Base-by-base conservation (phyloP, 768 basidiomycete genomes). In the Crucibulum laeve region DNA sequence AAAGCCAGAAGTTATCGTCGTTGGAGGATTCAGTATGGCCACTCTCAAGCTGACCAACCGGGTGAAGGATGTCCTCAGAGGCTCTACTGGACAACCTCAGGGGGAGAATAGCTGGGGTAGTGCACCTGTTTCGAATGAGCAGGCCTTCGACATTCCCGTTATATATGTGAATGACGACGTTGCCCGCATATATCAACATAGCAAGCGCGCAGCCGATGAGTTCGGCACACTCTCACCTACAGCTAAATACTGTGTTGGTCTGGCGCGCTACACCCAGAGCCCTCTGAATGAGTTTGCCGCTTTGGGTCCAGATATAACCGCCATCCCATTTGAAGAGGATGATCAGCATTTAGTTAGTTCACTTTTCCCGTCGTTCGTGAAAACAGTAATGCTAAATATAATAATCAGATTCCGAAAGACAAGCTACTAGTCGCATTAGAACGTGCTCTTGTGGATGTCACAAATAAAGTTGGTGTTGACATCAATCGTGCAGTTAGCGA, bases 271-370 rank as follows among this genome's bases (percentile, higher is more conserved):
- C 55, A 74, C 80, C 4, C 96, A 98, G 65, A 95, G 83, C 56
- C 96, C 96, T 2, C 63, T 98, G 53, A 95, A 91, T 57, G 96
- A 98, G 60, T 94, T 89, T 58, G 87, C 90, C 14, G 91, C 94
- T 1, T 68, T 98, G 28, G 95, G 94, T 2, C 49, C 76, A 8
- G 91, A 96, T 62, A 82, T 98, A 39, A 69, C 80, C 2, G 84
- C 91, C 4, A 80, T 98, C 44, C 77, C 84, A 0, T 88, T 93
- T 48, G 84, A 90, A 47, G 83, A 91, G 19, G 82, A 92, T 38
- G 80, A 81, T 53, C 96, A 98, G 58, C 85, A 91, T 53, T 62
- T 95, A 53, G 93, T 92, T 49, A 55, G 77, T 61, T 32, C 23
- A 23, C 19, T 22, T 23, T 26, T 33, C 19, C 15, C 10, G 17